A percentile compares a stretch with the other conserved stretches of the same genome.
Evolutionary conservation across 192 early-diverging fungal genomes (phyloP).

Genomic region (Dissophora ornata): DNA sequence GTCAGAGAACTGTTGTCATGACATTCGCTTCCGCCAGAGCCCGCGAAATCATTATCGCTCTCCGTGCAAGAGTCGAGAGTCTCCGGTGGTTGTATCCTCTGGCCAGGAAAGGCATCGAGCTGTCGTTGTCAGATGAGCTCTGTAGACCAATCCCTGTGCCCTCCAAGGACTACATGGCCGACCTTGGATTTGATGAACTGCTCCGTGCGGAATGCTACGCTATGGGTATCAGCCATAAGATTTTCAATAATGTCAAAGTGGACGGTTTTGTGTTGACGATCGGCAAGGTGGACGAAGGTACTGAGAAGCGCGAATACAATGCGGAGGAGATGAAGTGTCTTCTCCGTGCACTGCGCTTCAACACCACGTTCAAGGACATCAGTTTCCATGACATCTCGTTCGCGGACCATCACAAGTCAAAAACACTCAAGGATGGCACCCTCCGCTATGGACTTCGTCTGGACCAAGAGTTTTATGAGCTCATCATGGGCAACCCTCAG

Average conservation of each 20-base stretch:
- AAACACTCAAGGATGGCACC: conserved; percentile 43
- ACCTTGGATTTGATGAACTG: conserved; percentile 48
- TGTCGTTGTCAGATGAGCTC: conserved; percentile 27
- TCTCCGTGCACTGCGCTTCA: conserved; percentile 41
- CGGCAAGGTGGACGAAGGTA: conserved; percentile 15
- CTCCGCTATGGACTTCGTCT: conserved; percentile 49
- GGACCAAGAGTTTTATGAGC: conserved; percentile 50
- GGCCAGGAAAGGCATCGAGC: conserved; percentile 41
- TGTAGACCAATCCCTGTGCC: conserved; percentile 39
- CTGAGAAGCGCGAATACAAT: conserved; percentile 28
- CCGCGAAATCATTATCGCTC: conserved; percentile 44
- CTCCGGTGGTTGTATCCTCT: conserved; percentile 48
- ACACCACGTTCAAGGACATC: conserved; percentile 51
- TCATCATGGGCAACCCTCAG: conserved; percentile 52
- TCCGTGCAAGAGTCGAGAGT: conserved; percentile 44
- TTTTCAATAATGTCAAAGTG: conserved; percentile 22
- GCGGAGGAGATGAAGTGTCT: conserved; percentile 51
- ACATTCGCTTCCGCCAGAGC: conserved; percentile 45
- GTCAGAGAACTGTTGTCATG: conserved; percentile 44
- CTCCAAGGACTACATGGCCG: conserved; percentile 35
- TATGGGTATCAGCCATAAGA: conserved; percentile 27
- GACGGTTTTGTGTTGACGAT: conserved; percentile 28
- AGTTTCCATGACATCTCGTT: conserved; percentile 42
- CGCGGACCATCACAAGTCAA: conserved; percentile 33
- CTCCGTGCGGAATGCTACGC: conserved; percentile 33